phyloP scores from a whole-genome alignment of 768 basidiomycete species.

The Rhizopogon vesiculosus region DNA sequence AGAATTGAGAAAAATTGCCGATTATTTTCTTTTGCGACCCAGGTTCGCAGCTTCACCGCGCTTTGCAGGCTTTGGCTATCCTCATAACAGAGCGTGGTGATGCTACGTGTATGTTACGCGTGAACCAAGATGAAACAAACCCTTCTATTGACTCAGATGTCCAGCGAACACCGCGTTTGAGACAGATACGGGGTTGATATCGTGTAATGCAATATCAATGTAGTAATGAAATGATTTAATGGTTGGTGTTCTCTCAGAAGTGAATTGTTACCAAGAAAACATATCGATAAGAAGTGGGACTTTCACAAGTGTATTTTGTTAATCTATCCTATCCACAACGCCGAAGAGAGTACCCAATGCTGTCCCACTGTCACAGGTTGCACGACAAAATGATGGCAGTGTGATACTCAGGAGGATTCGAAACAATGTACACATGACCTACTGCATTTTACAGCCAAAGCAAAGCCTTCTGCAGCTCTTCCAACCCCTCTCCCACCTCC shows the following conservation, averaged over 20 bases:
- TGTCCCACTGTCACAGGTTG: too few species aligned
- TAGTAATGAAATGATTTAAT: background rate
- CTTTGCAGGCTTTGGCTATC: slow-evolving; percentile 20
- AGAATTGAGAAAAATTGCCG: background rate
- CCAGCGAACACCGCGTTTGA: slow-evolving; percentile 57
- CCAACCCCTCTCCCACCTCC: slow-evolving; percentile 56
- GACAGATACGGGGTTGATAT: slow-evolving; percentile 89
- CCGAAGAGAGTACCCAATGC: too few species aligned
- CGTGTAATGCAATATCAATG: background rate
- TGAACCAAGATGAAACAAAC: slow-evolving; percentile 54
- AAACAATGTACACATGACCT: background rate
- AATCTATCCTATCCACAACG: too few species aligned
- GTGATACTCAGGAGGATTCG: too few species aligned
- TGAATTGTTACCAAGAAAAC: too few species aligned
- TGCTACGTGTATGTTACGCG: slow-evolving; percentile 12
- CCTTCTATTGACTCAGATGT: slow-evolving; percentile 83
- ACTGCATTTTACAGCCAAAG: slow-evolving; percentile 26
- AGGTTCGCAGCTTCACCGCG: slow-evolving; percentile 24
- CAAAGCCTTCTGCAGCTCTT: slow-evolving; percentile 43
- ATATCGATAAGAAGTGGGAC: too few species aligned
- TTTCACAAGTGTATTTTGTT: too few species aligned
- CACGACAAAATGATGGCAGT: too few species aligned
- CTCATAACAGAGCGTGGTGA: slow-evolving; percentile 13
- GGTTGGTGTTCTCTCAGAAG: background rate
- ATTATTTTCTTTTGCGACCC: background rate